These are phyloP conservation scores for Blakeslea trispora DNA, from an alignment of 371 early-diverging fungal species.

Conservation along the genomic window DNA sequence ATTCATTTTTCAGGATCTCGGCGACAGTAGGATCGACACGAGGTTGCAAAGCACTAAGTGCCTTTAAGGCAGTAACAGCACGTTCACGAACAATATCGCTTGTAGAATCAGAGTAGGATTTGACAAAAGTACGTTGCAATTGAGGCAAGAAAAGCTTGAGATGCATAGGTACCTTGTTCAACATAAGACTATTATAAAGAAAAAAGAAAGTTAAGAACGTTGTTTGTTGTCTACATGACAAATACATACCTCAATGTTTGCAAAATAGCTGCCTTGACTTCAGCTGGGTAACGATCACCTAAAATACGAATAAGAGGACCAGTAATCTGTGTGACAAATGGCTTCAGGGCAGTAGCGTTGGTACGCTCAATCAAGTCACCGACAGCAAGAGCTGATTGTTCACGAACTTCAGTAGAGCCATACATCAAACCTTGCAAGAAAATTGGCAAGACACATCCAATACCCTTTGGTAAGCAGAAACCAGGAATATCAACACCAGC, in stretches of 20 bases:
- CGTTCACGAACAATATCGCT: conserved; percentile 72
- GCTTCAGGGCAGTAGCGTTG: conserved; percentile 75
- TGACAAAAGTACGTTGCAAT: conserved; percentile 95
- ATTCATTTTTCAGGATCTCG: conserved; percentile 26
- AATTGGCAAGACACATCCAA: conserved; percentile 87
- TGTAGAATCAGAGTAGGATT: conserved; percentile 80
- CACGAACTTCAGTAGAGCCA: conserved; percentile 82
- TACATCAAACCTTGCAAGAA: conserved; percentile 94
- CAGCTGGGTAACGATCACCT: conserved; percentile 90
- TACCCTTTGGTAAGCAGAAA: conserved; percentile 91
- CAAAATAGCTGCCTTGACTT: conserved; percentile 91
- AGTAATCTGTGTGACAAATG: conserved; percentile 93
- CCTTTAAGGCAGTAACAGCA: conserved; percentile 77
- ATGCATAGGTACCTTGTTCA: conserved; percentile 81
- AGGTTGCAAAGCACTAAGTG: conserved; percentile 27
- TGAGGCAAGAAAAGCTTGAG: conserved; percentile 97
- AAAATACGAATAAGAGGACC: conserved; percentile 97
- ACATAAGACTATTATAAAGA: conserved; percentile 51
- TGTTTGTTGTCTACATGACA: conserved; percentile 2
- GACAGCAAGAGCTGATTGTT: conserved; percentile 83
- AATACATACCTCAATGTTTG: conserved; percentile 68
- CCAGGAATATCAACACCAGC: conserved; percentile 78
- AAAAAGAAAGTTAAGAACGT: conserved; percentile 5
- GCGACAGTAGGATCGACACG: conserved; percentile 30
- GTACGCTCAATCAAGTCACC: conserved; percentile 81